phyloP scores from a whole-genome alignment of 176 grass and related monocot species.

The Lolium multiflorum region DNA sequence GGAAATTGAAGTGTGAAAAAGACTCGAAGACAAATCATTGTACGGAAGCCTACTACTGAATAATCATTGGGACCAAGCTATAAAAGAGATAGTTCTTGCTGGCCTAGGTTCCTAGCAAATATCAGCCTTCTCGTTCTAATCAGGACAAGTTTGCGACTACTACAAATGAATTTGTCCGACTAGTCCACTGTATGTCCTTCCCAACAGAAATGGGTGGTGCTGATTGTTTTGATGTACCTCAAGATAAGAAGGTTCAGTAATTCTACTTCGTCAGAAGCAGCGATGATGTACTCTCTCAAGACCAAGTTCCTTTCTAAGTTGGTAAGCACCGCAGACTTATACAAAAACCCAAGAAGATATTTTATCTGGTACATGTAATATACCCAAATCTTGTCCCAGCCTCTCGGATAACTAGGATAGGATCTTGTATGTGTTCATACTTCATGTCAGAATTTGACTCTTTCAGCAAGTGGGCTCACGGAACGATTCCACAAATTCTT shows the following conservation, averaged over 20 bases:
- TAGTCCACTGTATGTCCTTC: not conserved
- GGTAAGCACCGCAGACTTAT: not conserved
- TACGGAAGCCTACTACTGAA: constrained; percentile 29
- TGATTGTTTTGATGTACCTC: not conserved
- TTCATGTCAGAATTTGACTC: constrained; percentile 41
- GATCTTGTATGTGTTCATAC: constrained; percentile 42
- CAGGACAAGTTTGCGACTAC: not conserved
- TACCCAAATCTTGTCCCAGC: not conserved
- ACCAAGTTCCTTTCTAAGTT: not conserved
- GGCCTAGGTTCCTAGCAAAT: constrained; percentile 20
- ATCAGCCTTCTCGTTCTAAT: constrained; percentile 1
- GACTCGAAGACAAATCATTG: constrained; percentile 16
- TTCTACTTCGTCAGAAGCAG: constrained; percentile 3
- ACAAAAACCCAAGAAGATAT: constrained; percentile 11
- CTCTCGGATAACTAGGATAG: constrained; percentile 20
- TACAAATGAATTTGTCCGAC: not conserved
- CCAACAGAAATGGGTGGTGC: not conserved
- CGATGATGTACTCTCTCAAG: not conserved
- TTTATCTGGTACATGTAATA: constrained; percentile 26
- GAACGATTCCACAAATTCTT: constrained; percentile 15
- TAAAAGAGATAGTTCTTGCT: constrained; percentile 36
- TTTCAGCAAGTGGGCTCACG: constrained; percentile 27
- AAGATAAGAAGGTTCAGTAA: not conserved
- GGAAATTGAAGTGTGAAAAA: constrained; percentile 45
- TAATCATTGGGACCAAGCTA: constrained; percentile 46